Evolutionary conservation across 495 filamentous ascomycete genomes (phyloP).

Genomic region (Talaromyces ruber): DNA sequence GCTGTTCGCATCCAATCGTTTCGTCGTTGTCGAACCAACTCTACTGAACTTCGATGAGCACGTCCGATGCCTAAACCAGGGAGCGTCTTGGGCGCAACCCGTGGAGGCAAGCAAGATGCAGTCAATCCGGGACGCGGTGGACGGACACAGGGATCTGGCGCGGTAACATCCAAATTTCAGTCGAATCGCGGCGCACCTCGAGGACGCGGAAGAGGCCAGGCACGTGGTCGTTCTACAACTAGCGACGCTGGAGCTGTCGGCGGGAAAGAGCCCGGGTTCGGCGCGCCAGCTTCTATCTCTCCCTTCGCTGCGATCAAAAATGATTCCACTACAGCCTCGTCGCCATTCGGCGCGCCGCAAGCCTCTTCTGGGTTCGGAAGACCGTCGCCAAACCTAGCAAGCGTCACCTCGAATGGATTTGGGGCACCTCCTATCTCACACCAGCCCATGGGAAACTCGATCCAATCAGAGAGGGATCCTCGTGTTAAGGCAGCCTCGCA

Average conservation of each 20-base stretch:
- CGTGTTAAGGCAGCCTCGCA: conserved; percentile 3
- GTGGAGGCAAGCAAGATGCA: conserved; percentile 3
- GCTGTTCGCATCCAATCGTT: not conserved
- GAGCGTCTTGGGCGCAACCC: conserved; percentile 8
- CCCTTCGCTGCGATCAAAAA: conserved; percentile 26
- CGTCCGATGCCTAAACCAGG: conserved; percentile 7
- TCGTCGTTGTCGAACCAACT: not conserved
- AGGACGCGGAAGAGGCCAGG: conserved; percentile 4
- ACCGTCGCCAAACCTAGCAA: conserved; percentile 1
- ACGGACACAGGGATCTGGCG: not conserved
- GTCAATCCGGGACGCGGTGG: not conserved
- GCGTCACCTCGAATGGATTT: conserved; percentile 4
- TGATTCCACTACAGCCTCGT: conserved; percentile 8
- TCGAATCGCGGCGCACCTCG: not conserved
- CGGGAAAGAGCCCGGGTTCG: not conserved
- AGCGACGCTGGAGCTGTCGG: not conserved
- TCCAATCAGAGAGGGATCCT: conserved; percentile 11
- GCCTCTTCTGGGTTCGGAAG: conserved; percentile 6
- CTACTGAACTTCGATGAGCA: conserved; percentile 1
- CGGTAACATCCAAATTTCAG: not conserved
- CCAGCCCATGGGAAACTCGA: conserved; percentile 1
- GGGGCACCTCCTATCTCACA: conserved; percentile 9
- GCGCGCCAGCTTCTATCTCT: conserved; percentile 9
- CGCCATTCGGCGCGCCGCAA: conserved; percentile 13
- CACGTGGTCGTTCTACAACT: not conserved